Base-by-base conservation (phyloP, 768 basidiomycete genomes). In the Mycena rebaudengoi region DNA sequence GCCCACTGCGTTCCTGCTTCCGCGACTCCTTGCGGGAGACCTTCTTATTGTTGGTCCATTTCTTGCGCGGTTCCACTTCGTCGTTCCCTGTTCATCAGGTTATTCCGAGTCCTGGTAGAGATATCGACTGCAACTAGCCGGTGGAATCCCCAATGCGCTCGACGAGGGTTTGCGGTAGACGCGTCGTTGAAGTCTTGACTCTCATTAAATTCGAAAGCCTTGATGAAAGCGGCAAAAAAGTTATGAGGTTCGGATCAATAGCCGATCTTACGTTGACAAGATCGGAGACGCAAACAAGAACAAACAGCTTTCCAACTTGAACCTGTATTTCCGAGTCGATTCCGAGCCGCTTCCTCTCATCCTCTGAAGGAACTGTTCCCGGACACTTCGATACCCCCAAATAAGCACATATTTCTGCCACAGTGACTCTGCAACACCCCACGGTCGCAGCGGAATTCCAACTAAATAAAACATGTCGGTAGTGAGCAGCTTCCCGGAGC, bases 1-100 rank as follows among this genome's bases (percentile, higher is more conserved):
- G 80, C 44, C 79, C 80, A 1, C 78, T 62, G n/a, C 91, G 83
- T 28, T 84, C 85, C 68, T 88, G 83, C 71, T 89, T 93, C 41
- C 91, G 79, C 14, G 83, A 72, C 48, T 90, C 90, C 73, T 88
- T 92, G 58, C 91, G 83, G 46, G 26, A 41, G 37, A 62, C 56
- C 60, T 71, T 70, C 21, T 54, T 64, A 66, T 65, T 69, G 5
- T 55, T 67, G 7, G 65, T 60, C 43, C 68, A 66, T 62, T 64
- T 67, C 45, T 67, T 55, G 26, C 55, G 63, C 23, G 61, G 65
- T 51, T 71, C 65, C 20, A 46, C 23, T 23, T 46, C 16, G 50
- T 71, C 67, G 40, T 70, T 64, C 30, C 63, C 72, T 73, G 48
- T 28, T 12, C 11, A 35, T 20, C 41, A 30, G n/a, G 58, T 45